Percentiles rank a stretch among this genome's conserved stretches.
phyloP scores from a whole-genome alignment of 345 rosid species.

The Salix arbutifolia region DNA sequence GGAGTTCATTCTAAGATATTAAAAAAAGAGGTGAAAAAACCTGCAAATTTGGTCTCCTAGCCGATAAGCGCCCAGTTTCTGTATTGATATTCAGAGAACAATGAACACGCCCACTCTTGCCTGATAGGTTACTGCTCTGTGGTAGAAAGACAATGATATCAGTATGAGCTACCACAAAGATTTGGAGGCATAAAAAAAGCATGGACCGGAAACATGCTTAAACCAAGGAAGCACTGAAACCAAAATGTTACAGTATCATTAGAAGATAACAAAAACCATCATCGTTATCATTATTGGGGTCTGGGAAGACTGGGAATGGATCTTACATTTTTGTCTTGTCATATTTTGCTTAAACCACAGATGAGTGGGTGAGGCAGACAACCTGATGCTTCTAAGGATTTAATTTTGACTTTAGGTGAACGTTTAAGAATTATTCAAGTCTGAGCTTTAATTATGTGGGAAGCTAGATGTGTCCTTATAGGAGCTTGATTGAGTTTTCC shows the following conservation, averaged over 20 bases:
- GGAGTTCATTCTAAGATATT: not conserved
- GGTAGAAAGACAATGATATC: not conserved
- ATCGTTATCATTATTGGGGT: not conserved
- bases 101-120: conserved; percentile 82
- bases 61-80: conserved; percentile 97
- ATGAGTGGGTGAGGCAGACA: not conserved
- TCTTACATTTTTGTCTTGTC: not conserved
- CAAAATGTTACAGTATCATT: not conserved
- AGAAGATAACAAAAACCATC: not conserved
- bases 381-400: not conserved
- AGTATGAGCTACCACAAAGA: not conserved
- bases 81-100: conserved; percentile 96
- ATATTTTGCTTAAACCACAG: not conserved
- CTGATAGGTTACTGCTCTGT: conserved; percentile 76
- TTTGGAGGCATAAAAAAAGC: not conserved
- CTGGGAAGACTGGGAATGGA: not conserved
- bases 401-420: not conserved
- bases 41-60: conserved; percentile 97
- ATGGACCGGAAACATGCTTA: not conserved
- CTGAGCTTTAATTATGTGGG: not conserved
- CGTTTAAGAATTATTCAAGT: not conserved
- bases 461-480: not conserved
- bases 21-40: conserved; percentile 39
- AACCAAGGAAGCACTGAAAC: not conserved
- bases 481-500: not conserved